Base-by-base conservation (phyloP, 495 filamentous ascomycete genomes). In the Lentithecium fluviatile region DNA sequence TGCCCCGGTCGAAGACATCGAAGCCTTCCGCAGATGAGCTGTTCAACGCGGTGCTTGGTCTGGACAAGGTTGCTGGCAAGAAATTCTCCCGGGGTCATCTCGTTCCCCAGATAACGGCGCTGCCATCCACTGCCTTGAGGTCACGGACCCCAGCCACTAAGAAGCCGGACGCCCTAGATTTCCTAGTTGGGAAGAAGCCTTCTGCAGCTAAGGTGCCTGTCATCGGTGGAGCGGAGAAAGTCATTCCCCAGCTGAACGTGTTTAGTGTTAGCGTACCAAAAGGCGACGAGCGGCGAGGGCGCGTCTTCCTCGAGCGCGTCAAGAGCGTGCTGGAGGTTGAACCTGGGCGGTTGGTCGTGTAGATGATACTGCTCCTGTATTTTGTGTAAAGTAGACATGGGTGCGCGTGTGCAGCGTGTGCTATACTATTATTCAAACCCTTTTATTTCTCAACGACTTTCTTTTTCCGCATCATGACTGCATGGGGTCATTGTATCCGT, bases 11-110 rank as follows among this genome's bases (percentile, higher is more conserved):
- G 2, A 74, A 81, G 48, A 76, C 70, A 56, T 74, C 78, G 29
- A 79, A 83, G 62, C 85, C 85, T 21, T 84, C 87, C 1, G 76
- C 85, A 6, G 84, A 94, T 67, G 90, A 96, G 64, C 80, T 98
- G 6, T 97, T 97, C 74, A 83, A 96, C 68, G 83, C 92, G 69
- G 76, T 98, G 15, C 81, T 98, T 11, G 93, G 93, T 21, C 73
- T 89, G 1, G 80, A 86, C 56, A 84, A 83, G 63, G 75, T 84
- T 7, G 64, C 76, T 48, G 70, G 70, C 13, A 75, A 78, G 20
- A 40, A 48, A 29, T 71, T 71, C 2, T 79, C 80, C 1, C 77
- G 78, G 24, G 85, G 85, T 1, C 73, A 75, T 49, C 96, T 88
- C 67, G 73, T 85, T 1, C 91, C 92, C 1, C 88, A 92, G 71